Evolutionary conservation across 2,329 filamentous ascomycete species (phyloP).

Genomic region (Huntiella savannae): DNA sequence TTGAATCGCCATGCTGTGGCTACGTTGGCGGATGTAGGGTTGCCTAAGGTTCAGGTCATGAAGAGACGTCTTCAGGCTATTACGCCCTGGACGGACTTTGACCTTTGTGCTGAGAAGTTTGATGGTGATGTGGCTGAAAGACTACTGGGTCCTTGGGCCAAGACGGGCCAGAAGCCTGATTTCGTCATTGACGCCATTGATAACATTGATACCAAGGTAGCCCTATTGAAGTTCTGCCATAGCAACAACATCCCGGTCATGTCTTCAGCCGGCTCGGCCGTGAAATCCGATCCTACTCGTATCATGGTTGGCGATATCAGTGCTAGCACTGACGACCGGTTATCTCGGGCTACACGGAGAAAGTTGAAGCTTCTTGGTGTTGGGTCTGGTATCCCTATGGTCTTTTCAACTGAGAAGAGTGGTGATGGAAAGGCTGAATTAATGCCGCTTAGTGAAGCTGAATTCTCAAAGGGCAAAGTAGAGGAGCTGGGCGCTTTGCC

Average conservation of each 20-base stretch:
- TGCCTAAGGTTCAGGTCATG: conserved; percentile 76
- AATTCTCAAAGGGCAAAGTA: conserved; percentile 70
- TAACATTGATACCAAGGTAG: conserved; percentile 94
- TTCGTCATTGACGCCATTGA: conserved; percentile 97
- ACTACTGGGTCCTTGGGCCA: conserved; percentile 49
- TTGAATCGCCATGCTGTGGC: conserved; percentile 92
- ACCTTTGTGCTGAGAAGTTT: conserved; percentile 72
- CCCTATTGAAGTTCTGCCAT: conserved; percentile 72
- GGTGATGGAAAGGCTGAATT: conserved; percentile 82
- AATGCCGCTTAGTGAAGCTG: conserved; percentile 69
- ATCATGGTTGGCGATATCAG: conserved; percentile 87
- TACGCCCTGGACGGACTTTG: conserved; percentile 79
- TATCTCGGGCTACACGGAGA: conserved; percentile 69
- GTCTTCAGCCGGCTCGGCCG: conserved; percentile 89
- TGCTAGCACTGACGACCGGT: conserved; percentile 65
- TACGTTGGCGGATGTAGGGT: conserved; percentile 82
- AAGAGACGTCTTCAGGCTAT: conserved; percentile 65
- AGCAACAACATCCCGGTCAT: conserved; percentile 63
- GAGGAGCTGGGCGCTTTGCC: conserved; percentile 74
- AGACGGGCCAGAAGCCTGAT: conserved; percentile 40
- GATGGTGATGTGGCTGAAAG: conserved; percentile 42
- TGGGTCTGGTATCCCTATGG: conserved; percentile 68
- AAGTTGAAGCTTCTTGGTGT: conserved; percentile 62
- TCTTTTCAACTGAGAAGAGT: conserved; percentile 81
- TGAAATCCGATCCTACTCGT: conserved; percentile 69